Conservation (phyloP, 1,284 basidiomycete species). For the Sporisorium sorghi region DNA sequence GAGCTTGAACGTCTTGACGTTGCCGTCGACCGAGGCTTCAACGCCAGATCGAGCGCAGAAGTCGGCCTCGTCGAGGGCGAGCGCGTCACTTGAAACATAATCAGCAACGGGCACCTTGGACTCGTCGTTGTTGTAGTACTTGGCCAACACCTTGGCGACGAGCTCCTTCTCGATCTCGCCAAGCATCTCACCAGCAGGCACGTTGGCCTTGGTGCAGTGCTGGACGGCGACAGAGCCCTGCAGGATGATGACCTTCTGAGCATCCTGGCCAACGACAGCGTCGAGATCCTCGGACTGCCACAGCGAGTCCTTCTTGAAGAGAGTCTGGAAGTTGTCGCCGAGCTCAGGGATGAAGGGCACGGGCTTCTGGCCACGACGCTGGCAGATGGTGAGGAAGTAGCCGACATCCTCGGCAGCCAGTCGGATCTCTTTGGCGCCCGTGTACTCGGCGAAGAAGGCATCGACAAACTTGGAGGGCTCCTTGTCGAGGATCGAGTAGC, state of each 20-base stretch:
- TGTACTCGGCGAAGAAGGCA: conserved; percentile 84
- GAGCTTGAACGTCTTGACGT: conserved; percentile 49
- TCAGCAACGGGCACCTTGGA: conserved; percentile 84
- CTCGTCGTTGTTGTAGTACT: conserved; percentile 82
- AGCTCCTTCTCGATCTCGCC: conserved; percentile 85
- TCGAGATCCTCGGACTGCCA: conserved; percentile 99
- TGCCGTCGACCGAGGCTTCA: conserved; percentile 74
- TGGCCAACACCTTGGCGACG: conserved; percentile 82
- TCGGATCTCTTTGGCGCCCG: conserved; percentile 83
- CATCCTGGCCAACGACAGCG: conserved; percentile 91
- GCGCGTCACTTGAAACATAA: conserved; percentile 79
- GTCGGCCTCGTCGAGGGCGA: conserved; percentile 70
- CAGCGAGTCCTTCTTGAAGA: conserved; percentile 81
- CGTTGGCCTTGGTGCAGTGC: conserved; percentile 87
- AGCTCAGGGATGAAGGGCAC: conserved; percentile 98
- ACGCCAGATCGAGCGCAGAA: conserved; percentile 71
- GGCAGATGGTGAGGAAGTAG: conserved; percentile 93
- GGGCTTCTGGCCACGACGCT: conserved; percentile 96
- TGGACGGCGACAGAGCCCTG: conserved; percentile 95
- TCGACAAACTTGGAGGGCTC: conserved; percentile 80
- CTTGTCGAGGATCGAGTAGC: conserved; percentile 84
- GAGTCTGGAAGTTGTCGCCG: conserved; percentile 85
- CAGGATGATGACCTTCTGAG: conserved; percentile 95
- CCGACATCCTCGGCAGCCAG: conserved; percentile 94
- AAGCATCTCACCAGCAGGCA: conserved; percentile 90